phyloP scores from a whole-genome alignment of 2,329 filamentous ascomycete genomes.

The Sordariomycetes sp. region DNA sequence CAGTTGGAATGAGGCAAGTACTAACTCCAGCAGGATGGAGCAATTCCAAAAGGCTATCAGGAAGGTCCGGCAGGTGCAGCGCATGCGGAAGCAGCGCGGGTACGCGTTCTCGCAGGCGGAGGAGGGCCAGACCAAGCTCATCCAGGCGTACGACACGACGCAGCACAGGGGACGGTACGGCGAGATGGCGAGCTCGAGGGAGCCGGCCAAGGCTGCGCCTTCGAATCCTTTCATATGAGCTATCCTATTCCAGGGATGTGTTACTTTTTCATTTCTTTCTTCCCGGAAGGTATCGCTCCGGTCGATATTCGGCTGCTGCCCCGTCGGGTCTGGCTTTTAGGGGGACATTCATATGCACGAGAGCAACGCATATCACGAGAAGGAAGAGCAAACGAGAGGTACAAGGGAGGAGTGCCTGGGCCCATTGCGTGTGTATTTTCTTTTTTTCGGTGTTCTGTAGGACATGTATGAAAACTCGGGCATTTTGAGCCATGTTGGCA shows the following conservation, averaged over 20 bases:
- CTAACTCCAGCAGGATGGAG: constrained; percentile 63
- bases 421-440: neutral
- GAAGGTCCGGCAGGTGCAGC: constrained; percentile 94
- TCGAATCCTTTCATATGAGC: neutral
- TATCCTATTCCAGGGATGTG: neutral
- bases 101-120: constrained; percentile 98
- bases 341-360: neutral
- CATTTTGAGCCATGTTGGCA: neutral
- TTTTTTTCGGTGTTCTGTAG: neutral
- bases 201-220: neutral
- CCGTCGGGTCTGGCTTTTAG: neutral
- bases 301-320: neutral
- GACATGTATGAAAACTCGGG: neutral
- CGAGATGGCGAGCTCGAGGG: constrained; percentile 64
- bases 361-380: neutral
- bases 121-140: constrained; percentile 85
- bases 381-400: neutral
- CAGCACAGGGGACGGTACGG: constrained; percentile 83
- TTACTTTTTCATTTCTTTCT: constrained; percentile 5
- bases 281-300: neutral
- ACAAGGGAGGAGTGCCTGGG: neutral
- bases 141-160: constrained; percentile 97
- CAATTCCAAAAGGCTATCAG: constrained; percentile 99
- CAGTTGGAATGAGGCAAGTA: constrained; percentile 6
- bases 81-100: constrained; percentile 97